Conservation (phyloP, 192 early-diverging fungal species). For the Linnemannia schmuckeri region DNA sequence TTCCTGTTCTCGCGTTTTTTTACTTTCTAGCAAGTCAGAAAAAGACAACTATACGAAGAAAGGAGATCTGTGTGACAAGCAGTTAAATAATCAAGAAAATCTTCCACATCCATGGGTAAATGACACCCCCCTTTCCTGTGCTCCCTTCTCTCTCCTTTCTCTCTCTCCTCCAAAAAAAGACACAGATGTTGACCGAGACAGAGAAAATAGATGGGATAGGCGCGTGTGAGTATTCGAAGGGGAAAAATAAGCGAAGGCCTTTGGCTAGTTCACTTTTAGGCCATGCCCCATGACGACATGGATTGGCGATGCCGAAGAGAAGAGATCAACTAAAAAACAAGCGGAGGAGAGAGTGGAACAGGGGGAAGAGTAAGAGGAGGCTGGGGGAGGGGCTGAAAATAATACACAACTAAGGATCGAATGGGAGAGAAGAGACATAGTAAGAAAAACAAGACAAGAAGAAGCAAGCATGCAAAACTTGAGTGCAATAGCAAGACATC, state of each 20-base stretch:
- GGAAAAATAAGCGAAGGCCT: neutral
- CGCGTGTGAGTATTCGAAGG: neutral
- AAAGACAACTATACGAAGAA: neutral
- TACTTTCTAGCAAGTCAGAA: too few species aligned
- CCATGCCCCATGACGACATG: neutral
- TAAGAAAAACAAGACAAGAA: constrained; percentile 5
- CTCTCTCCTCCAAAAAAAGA: neutral
- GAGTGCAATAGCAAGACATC: neutral
- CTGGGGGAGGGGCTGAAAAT: neutral
- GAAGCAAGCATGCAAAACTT: neutral
- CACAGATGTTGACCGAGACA: neutral
- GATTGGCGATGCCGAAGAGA: neutral
- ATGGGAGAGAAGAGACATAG: neutral
- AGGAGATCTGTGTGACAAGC: neutral
- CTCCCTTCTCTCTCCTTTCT: neutral
- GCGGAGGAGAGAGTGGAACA: neutral
- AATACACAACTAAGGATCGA: neutral
- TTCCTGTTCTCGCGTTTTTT: neutral
- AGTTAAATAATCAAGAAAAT: too few species aligned
- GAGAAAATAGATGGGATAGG: neutral
- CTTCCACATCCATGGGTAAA: too few species aligned
- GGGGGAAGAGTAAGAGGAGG: constrained; percentile 7
- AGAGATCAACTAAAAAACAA: neutral
- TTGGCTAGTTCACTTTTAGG: neutral
- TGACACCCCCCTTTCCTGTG: neutral